Conservation (phyloP, 768 basidiomycete genomes). For the Tremella mesenterica region DNA sequence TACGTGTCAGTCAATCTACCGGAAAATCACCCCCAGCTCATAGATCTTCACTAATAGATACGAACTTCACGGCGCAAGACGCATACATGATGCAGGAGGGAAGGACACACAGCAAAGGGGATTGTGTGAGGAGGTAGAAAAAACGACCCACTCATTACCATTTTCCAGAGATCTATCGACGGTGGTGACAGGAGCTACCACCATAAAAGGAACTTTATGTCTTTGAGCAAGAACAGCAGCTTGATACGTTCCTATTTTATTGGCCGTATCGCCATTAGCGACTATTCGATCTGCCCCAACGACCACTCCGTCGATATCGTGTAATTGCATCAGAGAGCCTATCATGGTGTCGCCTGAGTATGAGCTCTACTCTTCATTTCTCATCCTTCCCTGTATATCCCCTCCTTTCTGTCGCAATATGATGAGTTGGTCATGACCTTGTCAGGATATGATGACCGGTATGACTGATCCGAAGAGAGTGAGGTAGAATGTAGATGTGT, state of each 20-base stretch:
- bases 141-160: slow-evolving; percentile 53
- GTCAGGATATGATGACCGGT: too few species aligned
- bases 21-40: neutral
- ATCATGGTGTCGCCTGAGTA: slow-evolving; percentile 81
- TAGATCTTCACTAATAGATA: neutral
- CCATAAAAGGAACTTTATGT: slow-evolving; percentile 82
- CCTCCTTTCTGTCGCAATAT: too few species aligned
- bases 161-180: slow-evolving; percentile 71
- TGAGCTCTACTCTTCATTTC: neutral
- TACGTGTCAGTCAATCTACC: slow-evolving; percentile 21
- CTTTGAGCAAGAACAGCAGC: slow-evolving; percentile 78
- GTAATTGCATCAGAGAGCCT: slow-evolving; percentile 77
- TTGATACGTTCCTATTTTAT: slow-evolving; percentile 97
- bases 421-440: too few species aligned
- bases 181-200: slow-evolving; percentile 85
- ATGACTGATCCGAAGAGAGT: neutral
- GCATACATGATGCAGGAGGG: too few species aligned
- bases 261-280: slow-evolving; percentile 90
- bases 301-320: slow-evolving; percentile 74
- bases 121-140: neutral
- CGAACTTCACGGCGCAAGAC: too few species aligned
- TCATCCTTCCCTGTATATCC: too few species aligned
- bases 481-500: neutral
- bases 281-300: slow-evolving; percentile 87
- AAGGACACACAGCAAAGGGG: neutral